Evolutionary conservation across 306 rosid species (phyloP).

Genomic region (Cucurbita pepo): DNA sequence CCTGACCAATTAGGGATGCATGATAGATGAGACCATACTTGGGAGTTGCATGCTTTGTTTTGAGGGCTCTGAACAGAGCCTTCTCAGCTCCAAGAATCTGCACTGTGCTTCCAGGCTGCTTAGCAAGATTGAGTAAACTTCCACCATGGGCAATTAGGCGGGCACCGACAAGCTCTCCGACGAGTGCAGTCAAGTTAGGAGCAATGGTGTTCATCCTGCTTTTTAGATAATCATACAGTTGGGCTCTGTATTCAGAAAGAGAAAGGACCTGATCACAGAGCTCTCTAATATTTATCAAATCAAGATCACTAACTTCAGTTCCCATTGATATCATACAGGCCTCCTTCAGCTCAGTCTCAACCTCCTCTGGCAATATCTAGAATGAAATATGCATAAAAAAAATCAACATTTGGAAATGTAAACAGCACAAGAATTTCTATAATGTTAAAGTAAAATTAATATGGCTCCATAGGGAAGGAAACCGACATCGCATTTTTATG

Average conservation of each 20-base stretch:
- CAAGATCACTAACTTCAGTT: slow-evolving; percentile 90
- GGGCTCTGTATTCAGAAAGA: slow-evolving; percentile 80
- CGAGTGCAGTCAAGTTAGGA: slow-evolving; percentile 84
- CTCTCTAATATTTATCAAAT: slow-evolving; percentile 57
- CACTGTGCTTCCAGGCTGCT: slow-evolving; percentile 93
- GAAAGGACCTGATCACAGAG: slow-evolving; percentile 90
- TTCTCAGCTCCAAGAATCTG: slow-evolving; percentile 97
- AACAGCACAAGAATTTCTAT: not conserved
- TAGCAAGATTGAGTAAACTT: slow-evolving; percentile 78
- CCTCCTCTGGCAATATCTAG: slow-evolving; percentile 64
- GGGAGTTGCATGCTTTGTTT: slow-evolving; percentile 90
- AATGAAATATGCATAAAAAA: not conserved
- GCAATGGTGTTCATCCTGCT: slow-evolving; percentile 88
- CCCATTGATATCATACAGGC: slow-evolving; percentile 89
- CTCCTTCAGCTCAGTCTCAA: slow-evolving; percentile 69
- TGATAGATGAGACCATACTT: slow-evolving; percentile 93
- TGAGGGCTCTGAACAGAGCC: slow-evolving; percentile 84
- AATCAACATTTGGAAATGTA: not conserved
- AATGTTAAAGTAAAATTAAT: not conserved
- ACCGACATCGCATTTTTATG: not conserved
- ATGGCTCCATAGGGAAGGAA: not conserved
- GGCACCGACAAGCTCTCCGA: slow-evolving; percentile 96
- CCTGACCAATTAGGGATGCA: slow-evolving; percentile 91
- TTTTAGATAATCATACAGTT: slow-evolving; percentile 69
- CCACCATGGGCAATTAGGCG: slow-evolving; percentile 96